A percentile compares a stretch with the other conserved stretches of the same genome.
These are phyloP conservation scores for Chlamydomonas sphaeroides DNA, from an alignment of 139 green algal genomes.

Conservation along the genomic window DNA sequence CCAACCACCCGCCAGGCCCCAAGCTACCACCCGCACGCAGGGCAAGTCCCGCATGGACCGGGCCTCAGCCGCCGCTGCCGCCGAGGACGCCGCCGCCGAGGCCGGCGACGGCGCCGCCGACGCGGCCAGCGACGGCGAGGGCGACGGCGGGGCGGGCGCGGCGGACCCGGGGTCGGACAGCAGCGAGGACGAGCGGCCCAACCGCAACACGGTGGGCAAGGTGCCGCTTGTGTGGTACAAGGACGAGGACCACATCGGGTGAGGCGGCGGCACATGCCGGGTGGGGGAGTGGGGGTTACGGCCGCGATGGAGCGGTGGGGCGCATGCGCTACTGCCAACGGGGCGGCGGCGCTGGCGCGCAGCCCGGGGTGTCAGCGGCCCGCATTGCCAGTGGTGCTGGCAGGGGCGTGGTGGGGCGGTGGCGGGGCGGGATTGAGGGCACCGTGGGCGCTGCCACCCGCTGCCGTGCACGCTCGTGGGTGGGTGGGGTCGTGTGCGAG, in stretches of 20 bases:
- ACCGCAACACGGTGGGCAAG: conserved; percentile 89
- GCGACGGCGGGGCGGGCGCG: not conserved
- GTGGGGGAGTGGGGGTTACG: not conserved
- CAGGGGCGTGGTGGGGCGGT: too few species aligned
- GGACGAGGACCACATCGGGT: conserved; percentile 94
- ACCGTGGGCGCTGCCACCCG: too few species aligned
- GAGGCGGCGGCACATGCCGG: too few species aligned
- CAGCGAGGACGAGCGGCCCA: conserved; percentile 91
- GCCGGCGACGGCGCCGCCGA: conserved; percentile 30
- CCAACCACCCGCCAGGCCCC: not conserved
- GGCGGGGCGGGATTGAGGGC: too few species aligned
- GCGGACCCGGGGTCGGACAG: conserved; percentile 85
- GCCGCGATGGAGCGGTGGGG: too few species aligned
- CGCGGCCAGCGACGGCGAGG: not conserved
- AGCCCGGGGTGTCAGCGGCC: too few species aligned
- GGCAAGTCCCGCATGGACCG: conserved; percentile 6
- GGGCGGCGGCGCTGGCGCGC: too few species aligned
- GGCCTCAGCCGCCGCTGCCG: not conserved
- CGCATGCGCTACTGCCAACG: too few species aligned
- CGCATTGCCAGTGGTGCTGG: too few species aligned
- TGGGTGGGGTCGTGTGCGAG: too few species aligned
- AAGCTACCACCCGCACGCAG: not conserved
- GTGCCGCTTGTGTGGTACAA: conserved; percentile 96
- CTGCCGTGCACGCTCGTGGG: too few species aligned
- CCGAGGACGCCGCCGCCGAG: not conserved